These are phyloP conservation scores for Clitopilus passeckerianus DNA, from an alignment of 768 basidiomycete species.

Conservation along the genomic window DNA sequence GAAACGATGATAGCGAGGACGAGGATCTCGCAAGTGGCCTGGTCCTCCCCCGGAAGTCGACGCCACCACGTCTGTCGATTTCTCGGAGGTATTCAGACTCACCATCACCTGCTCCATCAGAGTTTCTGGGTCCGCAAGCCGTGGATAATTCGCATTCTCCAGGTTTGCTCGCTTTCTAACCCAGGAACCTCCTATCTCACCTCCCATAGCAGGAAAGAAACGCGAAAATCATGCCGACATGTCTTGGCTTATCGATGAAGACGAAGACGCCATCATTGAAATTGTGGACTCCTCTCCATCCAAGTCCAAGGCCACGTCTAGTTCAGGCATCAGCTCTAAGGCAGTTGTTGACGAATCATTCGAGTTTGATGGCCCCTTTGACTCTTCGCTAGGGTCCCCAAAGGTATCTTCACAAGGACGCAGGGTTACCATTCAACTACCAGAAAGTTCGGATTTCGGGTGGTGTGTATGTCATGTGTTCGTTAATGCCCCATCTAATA, in stretches of 20 bases:
- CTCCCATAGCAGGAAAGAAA: not conserved
- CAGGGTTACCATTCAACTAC: too few relatives aligned
- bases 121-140: not conserved
- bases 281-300: constrained; percentile 46
- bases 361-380: not conserved
- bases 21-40: constrained; percentile 47
- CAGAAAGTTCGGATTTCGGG: not conserved
- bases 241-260: constrained; percentile 62
- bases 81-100: not conserved
- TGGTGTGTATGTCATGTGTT: not conserved
- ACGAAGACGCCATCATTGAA: constrained; percentile 52
- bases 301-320: constrained; percentile 1
- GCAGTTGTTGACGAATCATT: not conserved
- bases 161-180: not conserved
- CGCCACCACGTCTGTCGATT: constrained; percentile 1
- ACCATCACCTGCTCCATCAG: not conserved
- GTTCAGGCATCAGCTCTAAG: not conserved
- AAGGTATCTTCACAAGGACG: not conserved
- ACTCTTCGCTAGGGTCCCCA: not conserved
- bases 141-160: not conserved
- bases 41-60: constrained; percentile 7
- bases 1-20: constrained; percentile 50
- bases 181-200: not conserved
- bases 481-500: not conserved
- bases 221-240: constrained; percentile 34